Evolutionary conservation across 345 rosid genomes (phyloP).

Genomic region (Camelina neglecta): DNA sequence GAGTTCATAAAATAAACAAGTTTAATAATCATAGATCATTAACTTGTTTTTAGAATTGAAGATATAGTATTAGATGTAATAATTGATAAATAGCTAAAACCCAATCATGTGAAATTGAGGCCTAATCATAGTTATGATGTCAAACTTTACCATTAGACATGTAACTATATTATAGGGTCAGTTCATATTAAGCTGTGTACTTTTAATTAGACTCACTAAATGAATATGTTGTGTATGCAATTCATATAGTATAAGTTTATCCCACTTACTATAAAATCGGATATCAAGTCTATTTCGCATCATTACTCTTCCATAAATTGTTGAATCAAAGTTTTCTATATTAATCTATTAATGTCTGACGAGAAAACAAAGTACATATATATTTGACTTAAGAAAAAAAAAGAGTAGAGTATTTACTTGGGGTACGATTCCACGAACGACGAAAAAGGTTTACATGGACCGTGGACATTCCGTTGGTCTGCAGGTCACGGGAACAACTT

Average conservation of each 20-base stretch:
- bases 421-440: slow-evolving; percentile 25
- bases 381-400: background rate
- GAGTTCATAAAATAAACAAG: background rate
- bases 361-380: slow-evolving; percentile 9
- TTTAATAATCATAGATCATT: background rate
- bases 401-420: background rate
- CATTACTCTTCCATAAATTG: background rate
- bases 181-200: background rate
- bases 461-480: slow-evolving; percentile 39
- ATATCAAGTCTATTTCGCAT: background rate
- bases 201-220: background rate
- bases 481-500: slow-evolving; percentile 42
- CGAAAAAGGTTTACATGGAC: slow-evolving; percentile 13
- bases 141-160: slow-evolving; percentile 11
- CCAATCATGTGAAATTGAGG: background rate
- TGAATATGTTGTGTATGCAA: background rate
- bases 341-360: background rate
- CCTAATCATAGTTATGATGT: slow-evolving; percentile 10
- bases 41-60: background rate
- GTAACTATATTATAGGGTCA: background rate
- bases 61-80: background rate
- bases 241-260: background rate
- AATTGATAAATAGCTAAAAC: background rate
- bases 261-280: background rate
- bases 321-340: background rate